Conservation (phyloP, 352 stramenopile genomes). For the Globisporangium paroecandrum region DNA sequence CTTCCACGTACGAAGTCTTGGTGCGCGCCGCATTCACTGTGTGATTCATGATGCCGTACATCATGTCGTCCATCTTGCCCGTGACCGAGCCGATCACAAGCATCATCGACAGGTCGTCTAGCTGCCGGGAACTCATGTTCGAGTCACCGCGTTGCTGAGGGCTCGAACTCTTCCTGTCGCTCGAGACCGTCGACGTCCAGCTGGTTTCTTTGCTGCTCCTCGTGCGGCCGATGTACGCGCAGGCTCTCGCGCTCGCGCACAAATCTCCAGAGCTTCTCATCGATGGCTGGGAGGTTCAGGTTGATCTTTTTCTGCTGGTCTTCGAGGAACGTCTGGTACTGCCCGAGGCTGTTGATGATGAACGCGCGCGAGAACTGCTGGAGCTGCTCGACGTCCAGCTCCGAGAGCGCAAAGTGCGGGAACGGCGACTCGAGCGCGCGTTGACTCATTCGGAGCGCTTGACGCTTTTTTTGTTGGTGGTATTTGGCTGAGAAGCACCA, state of each 20-base stretch:
- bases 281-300: neutral
- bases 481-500: neutral
- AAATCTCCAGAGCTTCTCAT: conserved; percentile 4
- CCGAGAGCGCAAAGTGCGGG: conserved; percentile 6
- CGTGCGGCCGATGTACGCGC: conserved; percentile 4
- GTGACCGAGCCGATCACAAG: conserved; percentile 29
- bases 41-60: conserved; percentile 37
- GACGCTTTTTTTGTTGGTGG: neutral
- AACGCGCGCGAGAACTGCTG: neutral
- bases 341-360: neutral
- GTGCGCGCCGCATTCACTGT: conserved; percentile 30
- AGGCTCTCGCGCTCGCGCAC: conserved; percentile 6
- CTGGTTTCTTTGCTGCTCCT: neutral
- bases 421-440: conserved; percentile 6
- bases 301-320: neutral
- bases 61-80: conserved; percentile 34
- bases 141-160: neutral
- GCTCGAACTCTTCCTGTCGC: neutral
- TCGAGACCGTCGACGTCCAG: neutral
- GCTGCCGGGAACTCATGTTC: neutral
- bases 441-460: neutral
- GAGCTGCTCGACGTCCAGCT: conserved; percentile 3
- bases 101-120: conserved; percentile 21
- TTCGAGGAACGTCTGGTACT: conserved; percentile 10
- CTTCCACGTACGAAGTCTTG: conserved; percentile 42